Base-by-base conservation (phyloP, 331 rosid species). In the Erythrophleum ivorense region DNA sequence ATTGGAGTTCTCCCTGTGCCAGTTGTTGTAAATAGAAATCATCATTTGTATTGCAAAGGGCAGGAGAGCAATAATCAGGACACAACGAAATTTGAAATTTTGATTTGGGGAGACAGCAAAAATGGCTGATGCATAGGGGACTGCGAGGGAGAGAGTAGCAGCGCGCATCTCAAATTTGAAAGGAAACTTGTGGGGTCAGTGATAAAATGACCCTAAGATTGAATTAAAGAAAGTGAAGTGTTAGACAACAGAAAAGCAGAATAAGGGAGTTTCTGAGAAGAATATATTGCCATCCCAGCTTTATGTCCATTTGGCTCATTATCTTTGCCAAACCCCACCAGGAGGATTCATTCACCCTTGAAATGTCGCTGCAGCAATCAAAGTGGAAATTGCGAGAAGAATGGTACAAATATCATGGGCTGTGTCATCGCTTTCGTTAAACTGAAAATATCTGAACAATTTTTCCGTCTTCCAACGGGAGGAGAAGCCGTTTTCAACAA, bases 281-380 rank as follows among this genome's bases (percentile, higher is more conserved):
- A 60, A 14, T 45, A 46, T 13, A 58, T 71, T 7, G 73, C 78
- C 14, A 40, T 34, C 19, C 83, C 83, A 33, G 83, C 64, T 10
- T 19, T 11, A 11, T 21, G 48, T 1, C 41, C 76, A 41, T 9
- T 9, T 0, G 15, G 3, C 3, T 16, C 10, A 36, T 0, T 16
- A 0, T 79, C 13, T 73, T 80, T 71, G 78, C 83, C 83, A 80
- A 34, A 80, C 78, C 24, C 83, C 78, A 80, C 81, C 81, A 5
- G 75, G 81, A n/a, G 81, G 81, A 34, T 38, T 78, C 6, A 78
- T 14, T 24, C 65, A 78, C 12, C 73, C 83, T 21, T 72, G 65
- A 50, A 80, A 80, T 13, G 84, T 72, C 48, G 73, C 73, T 3
- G 79, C 66, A 18, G 84, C 79, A n/a, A 80, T 49, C 84, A 80